These are phyloP conservation scores for Aspergillus nomiae DNA, from an alignment of 2,329 filamentous ascomycete species.

Conservation along the genomic window DNA sequence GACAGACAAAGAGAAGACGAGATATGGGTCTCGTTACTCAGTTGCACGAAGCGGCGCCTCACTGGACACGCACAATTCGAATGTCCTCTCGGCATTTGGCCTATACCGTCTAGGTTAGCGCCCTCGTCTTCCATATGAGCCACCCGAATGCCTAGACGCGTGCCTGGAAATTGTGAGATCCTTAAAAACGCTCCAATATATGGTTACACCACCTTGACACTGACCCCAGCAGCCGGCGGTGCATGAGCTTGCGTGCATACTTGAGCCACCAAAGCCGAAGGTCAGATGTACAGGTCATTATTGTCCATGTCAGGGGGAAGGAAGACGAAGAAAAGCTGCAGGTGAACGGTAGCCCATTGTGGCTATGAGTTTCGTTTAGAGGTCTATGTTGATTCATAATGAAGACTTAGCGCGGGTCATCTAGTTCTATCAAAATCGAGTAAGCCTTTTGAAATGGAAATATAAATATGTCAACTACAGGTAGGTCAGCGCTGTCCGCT, in stretches of 20 bases:
- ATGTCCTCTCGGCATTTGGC: neutral
- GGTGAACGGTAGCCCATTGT: too few relatives aligned
- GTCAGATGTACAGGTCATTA: neutral
- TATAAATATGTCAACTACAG: too few relatives aligned
- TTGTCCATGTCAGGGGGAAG: neutral
- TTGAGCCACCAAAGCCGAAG: neutral
- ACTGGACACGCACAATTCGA: neutral
- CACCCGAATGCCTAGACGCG: neutral
- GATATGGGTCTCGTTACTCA: neutral
- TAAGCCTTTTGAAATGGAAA: neutral
- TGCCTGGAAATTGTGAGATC: neutral
- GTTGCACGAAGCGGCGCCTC: neutral
- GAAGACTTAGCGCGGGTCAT: neutral
- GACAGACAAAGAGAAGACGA: neutral
- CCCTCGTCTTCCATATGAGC: neutral
- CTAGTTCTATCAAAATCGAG: neutral
- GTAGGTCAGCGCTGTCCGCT: too few relatives aligned
- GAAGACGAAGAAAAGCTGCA: too few relatives aligned
- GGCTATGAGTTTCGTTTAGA: too few relatives aligned
- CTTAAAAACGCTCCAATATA: neutral
- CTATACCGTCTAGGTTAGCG: neutral
- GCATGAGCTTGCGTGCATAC: neutral
- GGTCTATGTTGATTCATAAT: too few relatives aligned
- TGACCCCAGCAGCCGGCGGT: neutral
- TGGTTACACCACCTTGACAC: neutral